Evolutionary conservation across 2,329 filamentous ascomycete genomes (phyloP), one percentile per base, ranked within the genome.

Genomic region (Penicillium concentricum): DNA sequence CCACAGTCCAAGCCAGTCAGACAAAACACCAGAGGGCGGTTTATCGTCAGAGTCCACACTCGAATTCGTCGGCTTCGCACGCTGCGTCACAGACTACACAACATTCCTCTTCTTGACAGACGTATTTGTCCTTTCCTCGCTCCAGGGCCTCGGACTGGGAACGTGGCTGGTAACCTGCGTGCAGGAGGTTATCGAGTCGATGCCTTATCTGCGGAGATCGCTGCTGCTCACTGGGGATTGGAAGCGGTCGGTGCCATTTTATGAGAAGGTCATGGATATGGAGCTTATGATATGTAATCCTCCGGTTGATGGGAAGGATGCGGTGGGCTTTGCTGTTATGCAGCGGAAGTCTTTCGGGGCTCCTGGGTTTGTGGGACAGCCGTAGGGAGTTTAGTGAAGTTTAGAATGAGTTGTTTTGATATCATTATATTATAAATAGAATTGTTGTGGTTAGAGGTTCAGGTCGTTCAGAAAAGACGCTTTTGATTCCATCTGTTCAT

Each of bases 141-240:
- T 51, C 28, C 57, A 60, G 34, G 59, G 59, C 3, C 34, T 28
- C 10, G 54, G 54, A 4, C 47, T 61, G 1, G 59, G 59, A 7
- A 46, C 37, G 6, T 61, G 59, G 59, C 37, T 61, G 20, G 38
- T 65, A 57, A 47, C 59, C 55, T 51, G 58, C 42, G 51, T 61
- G n/a, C 37, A 48, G 16, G 57, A 61, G 10, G 18, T 60, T 8
- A 22, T 61, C 16, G 44, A 61, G 28, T 8, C 22, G 4, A 55
- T 61, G 57, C 59, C 54, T 13, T 60, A 60, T 26, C 4, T 61
- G 8, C 42, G 59, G 22, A 43, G 59, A 43, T 47, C 54, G 8
- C 5, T 61, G 51, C 24, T 61, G 15, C 54, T 58, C 28, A 58
- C 56, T n/a, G 32, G 44, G 5, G 51, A 58, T 32, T 54, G 54